Evolutionary conservation across 2,329 filamentous ascomycete genomes (phyloP).

Genomic region (Neobulgaria alba): DNA sequence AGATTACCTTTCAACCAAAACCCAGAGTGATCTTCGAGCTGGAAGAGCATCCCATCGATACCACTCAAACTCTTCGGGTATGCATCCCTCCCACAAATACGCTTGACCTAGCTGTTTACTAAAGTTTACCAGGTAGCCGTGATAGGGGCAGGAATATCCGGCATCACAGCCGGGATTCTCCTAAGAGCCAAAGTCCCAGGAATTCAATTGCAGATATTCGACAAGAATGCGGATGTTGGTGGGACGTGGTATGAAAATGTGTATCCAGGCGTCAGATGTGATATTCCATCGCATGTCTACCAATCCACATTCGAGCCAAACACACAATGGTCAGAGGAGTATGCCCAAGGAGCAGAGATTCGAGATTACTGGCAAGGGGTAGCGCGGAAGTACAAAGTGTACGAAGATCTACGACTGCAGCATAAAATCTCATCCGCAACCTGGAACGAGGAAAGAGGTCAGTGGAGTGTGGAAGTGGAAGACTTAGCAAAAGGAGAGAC

Average conservation of each 20-base stretch:
- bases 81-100: not conserved
- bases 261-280: constrained; percentile 21
- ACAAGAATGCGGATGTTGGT: constrained; percentile 55
- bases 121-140: constrained; percentile 39
- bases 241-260: constrained; percentile 39
- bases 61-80: constrained; percentile 3
- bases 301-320: constrained; percentile 61
- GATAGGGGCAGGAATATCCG: constrained; percentile 54
- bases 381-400: constrained; percentile 56
- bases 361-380: constrained; percentile 55
- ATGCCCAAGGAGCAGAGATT: constrained; percentile 59
- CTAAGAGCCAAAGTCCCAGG: constrained; percentile 60
- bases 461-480: constrained; percentile 41
- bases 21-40: constrained; percentile 22
- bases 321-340: constrained; percentile 59
- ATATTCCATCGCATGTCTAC: constrained; percentile 42
- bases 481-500: constrained; percentile 32
- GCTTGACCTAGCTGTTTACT: not conserved
- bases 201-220: constrained; percentile 55
- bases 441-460: constrained; percentile 43
- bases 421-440: constrained; percentile 45
- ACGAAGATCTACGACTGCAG: constrained; percentile 45
- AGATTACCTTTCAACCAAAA: not conserved
- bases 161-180: constrained; percentile 54
- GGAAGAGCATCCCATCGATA: constrained; percentile 30